These are phyloP conservation scores for Daldinia sp. DNA, from an alignment of 2,329 filamentous ascomycete species.

Conservation along the genomic window DNA sequence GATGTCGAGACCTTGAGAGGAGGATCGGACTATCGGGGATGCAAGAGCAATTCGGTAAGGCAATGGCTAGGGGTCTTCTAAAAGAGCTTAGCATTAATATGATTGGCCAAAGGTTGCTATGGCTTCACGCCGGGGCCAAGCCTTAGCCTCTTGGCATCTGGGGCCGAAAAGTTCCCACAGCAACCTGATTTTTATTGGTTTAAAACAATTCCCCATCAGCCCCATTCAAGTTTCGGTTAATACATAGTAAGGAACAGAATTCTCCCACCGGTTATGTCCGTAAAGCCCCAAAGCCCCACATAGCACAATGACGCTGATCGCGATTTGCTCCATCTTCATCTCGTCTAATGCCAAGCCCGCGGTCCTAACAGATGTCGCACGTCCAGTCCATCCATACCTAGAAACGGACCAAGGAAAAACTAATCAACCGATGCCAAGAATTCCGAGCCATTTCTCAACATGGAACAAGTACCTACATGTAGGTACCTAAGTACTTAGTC, in stretches of 20 bases:
- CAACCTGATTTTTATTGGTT: conserved; percentile 34
- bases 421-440: conserved; percentile 22
- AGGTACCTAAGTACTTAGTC: not conserved
- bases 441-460: not conserved
- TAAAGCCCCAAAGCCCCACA: not conserved
- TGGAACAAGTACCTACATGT: no score
- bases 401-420: conserved; percentile 28
- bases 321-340: conserved; percentile 28
- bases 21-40: conserved; percentile 36
- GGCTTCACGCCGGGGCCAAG: conserved; percentile 30
- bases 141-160: conserved; percentile 39
- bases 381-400: not conserved
- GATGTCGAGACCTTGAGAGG: conserved; percentile 21
- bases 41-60: conserved; percentile 40
- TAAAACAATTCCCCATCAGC: conserved; percentile 6
- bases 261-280: conserved; percentile 39
- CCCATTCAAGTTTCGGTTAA: conserved; percentile 21
- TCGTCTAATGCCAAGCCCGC: conserved; percentile 1
- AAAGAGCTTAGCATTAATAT: conserved; percentile 6
- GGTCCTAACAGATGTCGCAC: conserved; percentile 1
- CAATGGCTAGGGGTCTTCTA: conserved; percentile 26
- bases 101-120: conserved; percentile 37
- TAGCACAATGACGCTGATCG: conserved; percentile 26
- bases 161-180: conserved; percentile 37
- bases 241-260: conserved; percentile 26